These are phyloP conservation scores for Moniliophthora roreri DNA, from an alignment of 1,284 basidiomycete genomes.

Conservation along the genomic window DNA sequence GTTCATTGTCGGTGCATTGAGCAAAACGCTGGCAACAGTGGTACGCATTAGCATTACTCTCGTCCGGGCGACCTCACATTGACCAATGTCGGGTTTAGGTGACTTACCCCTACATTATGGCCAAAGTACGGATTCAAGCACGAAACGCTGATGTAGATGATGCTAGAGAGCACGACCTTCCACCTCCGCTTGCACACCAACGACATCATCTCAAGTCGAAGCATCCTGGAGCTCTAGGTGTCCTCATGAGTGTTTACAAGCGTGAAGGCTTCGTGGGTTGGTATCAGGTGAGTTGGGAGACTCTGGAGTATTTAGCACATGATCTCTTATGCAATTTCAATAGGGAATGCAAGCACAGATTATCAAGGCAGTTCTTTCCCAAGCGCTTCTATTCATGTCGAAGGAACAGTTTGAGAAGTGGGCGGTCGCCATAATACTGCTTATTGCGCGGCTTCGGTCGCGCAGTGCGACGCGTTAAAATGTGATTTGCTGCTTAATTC, in stretches of 20 bases:
- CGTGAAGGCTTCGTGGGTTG: conserved; percentile 85
- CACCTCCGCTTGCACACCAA: conserved; percentile 30
- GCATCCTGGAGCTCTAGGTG: conserved; percentile 74
- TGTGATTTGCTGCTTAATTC: neutral
- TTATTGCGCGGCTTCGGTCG: conserved; percentile 35
- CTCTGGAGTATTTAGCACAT: neutral
- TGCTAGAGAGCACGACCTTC: conserved; percentile 36
- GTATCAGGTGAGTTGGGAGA: conserved; percentile 76
- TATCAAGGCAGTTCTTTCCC: conserved; percentile 73
- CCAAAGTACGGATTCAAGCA: conserved; percentile 97
- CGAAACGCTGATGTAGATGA: conserved; percentile 57
- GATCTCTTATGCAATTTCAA: neutral
- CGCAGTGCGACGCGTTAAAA: neutral
- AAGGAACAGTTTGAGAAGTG: conserved; percentile 85
- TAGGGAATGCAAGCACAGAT: conserved; percentile 82
- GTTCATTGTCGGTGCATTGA: conserved; percentile 90
- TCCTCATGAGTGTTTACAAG: conserved; percentile 73
- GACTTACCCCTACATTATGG: conserved; percentile 93
- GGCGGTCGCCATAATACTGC: conserved; percentile 64
- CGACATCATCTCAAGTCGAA: conserved; percentile 40
- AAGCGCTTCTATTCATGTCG: conserved; percentile 66
- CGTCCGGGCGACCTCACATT: conserved; percentile 1
- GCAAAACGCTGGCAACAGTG: conserved; percentile 95
- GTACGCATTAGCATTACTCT: conserved; percentile 48
- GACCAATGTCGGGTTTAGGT: conserved; percentile 46